These are phyloP conservation scores for Penicillium corylophilum DNA, from an alignment of 2,329 filamentous ascomycete genomes.

Conservation along the genomic window DNA sequence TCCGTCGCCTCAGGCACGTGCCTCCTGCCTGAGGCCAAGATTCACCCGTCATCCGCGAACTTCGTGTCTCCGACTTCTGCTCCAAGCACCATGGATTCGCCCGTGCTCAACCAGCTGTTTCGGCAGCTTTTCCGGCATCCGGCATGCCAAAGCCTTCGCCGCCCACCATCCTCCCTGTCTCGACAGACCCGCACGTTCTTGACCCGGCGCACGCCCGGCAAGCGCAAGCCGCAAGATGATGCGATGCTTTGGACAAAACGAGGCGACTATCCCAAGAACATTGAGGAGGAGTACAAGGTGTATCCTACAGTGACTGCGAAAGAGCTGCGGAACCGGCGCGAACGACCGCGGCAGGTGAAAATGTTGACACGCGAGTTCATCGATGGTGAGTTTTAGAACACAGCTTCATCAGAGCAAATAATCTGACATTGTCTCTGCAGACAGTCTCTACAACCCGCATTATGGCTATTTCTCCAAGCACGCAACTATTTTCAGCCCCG, in stretches of 20 bases:
- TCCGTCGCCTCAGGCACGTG: conserved; percentile 11
- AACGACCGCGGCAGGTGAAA: conserved; percentile 84
- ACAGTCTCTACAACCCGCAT: conserved; percentile 89
- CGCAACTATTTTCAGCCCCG: conserved; percentile 91
- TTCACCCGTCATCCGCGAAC: conserved; percentile 3
- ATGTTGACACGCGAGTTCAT: conserved; percentile 98
- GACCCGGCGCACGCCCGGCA: conserved; percentile 35
- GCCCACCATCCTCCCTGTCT: conserved; percentile 25
- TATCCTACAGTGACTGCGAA: conserved; percentile 85
- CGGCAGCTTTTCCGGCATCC: conserved; percentile 79
- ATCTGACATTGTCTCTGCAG: conserved; percentile 46
- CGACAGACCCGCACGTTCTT: conserved; percentile 39
- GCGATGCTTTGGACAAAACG: conserved; percentile 86
- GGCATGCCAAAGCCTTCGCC: conserved; percentile 58
- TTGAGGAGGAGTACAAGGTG: conserved; percentile 73
- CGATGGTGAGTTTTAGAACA: conserved; percentile 62
- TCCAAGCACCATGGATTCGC: conserved; percentile 69
- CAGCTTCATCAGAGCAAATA: neutral
- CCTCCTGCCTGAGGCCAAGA: conserved; percentile 16
- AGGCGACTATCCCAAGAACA: conserved; percentile 71
- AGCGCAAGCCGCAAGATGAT: conserved; percentile 44
- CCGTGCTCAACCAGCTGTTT: conserved; percentile 73
- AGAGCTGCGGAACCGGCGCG: conserved; percentile 67
- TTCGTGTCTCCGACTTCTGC: conserved; percentile 12
- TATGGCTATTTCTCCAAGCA: conserved; percentile 98